Evolutionary conservation across 23 red algal genomes (phyloP).

Genomic region (Gracilaria domingensis): DNA sequence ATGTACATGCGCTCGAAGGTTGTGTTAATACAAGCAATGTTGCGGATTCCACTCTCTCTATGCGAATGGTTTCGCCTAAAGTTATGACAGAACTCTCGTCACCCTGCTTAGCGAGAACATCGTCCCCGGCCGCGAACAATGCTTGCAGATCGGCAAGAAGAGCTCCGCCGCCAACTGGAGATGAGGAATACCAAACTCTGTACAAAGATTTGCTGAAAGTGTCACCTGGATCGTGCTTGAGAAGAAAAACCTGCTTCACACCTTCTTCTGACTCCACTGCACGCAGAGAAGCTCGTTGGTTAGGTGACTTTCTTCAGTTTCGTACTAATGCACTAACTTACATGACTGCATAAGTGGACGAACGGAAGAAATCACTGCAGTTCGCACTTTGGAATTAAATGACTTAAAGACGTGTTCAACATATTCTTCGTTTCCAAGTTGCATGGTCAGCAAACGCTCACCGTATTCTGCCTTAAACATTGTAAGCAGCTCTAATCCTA

Average conservation of each 20-base stretch:
- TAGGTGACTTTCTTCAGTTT: neutral
- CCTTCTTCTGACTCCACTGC: slow-evolving; percentile 52
- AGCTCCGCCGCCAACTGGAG: slow-evolving; percentile 4
- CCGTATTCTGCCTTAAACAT: slow-evolving; percentile 53
- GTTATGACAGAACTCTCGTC: slow-evolving; percentile 54
- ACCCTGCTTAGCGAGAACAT: slow-evolving; percentile 37
- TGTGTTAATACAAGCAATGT: slow-evolving; percentile 58
- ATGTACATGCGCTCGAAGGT: slow-evolving; percentile 36
- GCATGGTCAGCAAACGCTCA: slow-evolving; percentile 55
- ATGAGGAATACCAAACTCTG: slow-evolving; percentile 57
- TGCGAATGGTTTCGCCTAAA: slow-evolving; percentile 42
- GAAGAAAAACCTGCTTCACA: slow-evolving; percentile 33
- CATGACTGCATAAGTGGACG: slow-evolving; percentile 54
- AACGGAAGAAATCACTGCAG: slow-evolving; percentile 49
- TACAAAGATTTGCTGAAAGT: slow-evolving; percentile 34
- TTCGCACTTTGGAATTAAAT: slow-evolving; percentile 45
- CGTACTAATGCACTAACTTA: slow-evolving; percentile 19
- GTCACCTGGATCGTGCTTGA: slow-evolving; percentile 37
- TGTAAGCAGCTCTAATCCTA: slow-evolving; percentile 47
- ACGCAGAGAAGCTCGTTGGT: neutral
- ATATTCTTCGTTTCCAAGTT: slow-evolving; percentile 54
- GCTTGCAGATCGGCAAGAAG: slow-evolving; percentile 68
- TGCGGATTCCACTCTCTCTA: slow-evolving; percentile 49
- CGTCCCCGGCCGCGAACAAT: slow-evolving; percentile 56
- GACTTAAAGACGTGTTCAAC: slow-evolving; percentile 64